Evolutionary conservation across 164 flowering plant species (phyloP), one percentile per base, ranked within the genome.

Genomic region (Umbilicus rupestris): DNA sequence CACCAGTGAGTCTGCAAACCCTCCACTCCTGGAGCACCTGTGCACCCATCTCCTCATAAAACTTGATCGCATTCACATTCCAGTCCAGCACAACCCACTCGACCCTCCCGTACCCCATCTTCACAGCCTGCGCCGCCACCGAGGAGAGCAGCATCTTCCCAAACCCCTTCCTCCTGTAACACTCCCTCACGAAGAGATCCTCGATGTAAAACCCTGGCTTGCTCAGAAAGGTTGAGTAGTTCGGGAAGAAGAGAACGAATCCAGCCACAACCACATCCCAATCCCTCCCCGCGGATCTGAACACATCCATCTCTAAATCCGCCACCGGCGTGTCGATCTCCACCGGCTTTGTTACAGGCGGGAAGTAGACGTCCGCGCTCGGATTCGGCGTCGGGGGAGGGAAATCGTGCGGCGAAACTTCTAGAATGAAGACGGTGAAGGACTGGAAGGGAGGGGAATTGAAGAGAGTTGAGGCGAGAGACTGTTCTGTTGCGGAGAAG

Each of bases 81-180:
- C 98, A 93, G 62, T 90, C 97, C 65, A 90, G 78, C 73, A 90
- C 98, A 28, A 76, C 79, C 98, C 97, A 90, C 71, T 92, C 96
- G 66, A 90, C 96, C 58, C 98, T 79, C 22, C 90, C 96, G 50
- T 77, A 77, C 63, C 87, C 94, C 88, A 87, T 83, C 72, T 78
- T 82, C 79, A 79, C 94, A 14, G 94, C 96, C 76, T 85, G 92
- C 29, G 65, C 52, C 60, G 92, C 98, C 79, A 88, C 96, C 3
- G 88, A 89, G 8, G 83, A 66, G 55, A 92, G 71, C 78, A 88
- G 65, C 83, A 85, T 78, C 76, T 65, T 76, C 79, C 96, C 94
- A 0, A 90, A 62, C 44, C 93, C 97, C 31, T 70, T 84, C 86
- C 91, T 84, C 81, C 92, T 49, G 63, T 84, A 90, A 66, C 86